These are phyloP conservation scores for Psilocybe cubensis DNA, from an alignment of 768 basidiomycete species.

Conservation along the genomic window DNA sequence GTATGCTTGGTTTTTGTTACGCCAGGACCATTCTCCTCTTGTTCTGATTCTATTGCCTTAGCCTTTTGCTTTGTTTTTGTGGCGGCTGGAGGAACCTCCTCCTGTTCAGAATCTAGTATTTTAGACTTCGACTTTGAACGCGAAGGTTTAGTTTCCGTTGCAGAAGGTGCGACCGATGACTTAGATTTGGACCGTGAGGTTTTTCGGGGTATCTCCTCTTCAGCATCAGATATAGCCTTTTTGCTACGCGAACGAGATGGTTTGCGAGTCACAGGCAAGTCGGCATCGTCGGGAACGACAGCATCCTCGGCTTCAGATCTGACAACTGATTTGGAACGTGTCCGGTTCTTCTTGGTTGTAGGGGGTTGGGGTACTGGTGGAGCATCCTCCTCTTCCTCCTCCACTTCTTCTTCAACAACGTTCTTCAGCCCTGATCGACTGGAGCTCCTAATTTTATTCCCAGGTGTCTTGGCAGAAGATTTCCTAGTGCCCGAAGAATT, in stretches of 20 bases:
- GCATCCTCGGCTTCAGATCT: slow-evolving; percentile 13
- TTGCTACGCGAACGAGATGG: slow-evolving; percentile 28
- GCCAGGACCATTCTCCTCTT: slow-evolving; percentile 16
- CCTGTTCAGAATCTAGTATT: slow-evolving; percentile 22
- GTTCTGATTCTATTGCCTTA: slow-evolving; percentile 22
- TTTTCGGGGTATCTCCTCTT: slow-evolving; percentile 17
- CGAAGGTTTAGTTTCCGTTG: slow-evolving; percentile 18
- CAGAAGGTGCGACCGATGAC: slow-evolving; percentile 11
- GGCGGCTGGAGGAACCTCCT: slow-evolving; percentile 15
- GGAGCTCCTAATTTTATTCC: slow-evolving; percentile 21
- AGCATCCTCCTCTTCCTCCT: slow-evolving; percentile 21
- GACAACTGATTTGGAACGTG: slow-evolving; percentile 27
- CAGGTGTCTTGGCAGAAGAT: slow-evolving; percentile 23
- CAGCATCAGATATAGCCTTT: slow-evolving; percentile 27
- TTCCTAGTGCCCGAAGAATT: slow-evolving; percentile 20
- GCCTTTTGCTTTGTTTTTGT: slow-evolving; percentile 19
- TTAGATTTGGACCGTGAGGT: slow-evolving; percentile 21
- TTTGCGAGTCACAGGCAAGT: slow-evolving; percentile 22
- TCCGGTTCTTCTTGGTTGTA: slow-evolving; percentile 22
- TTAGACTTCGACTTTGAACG: slow-evolving; percentile 22
- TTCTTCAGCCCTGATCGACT: slow-evolving; percentile 25
- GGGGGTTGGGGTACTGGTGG: slow-evolving; percentile 10
- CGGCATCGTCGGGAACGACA: slow-evolving; percentile 7
- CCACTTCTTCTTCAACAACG: slow-evolving; percentile 28
- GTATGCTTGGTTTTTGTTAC: slow-evolving; percentile 11